Evolutionary conservation across 129 eudicot genomes (phyloP).

Genomic region (Flaveria bidentis): DNA sequence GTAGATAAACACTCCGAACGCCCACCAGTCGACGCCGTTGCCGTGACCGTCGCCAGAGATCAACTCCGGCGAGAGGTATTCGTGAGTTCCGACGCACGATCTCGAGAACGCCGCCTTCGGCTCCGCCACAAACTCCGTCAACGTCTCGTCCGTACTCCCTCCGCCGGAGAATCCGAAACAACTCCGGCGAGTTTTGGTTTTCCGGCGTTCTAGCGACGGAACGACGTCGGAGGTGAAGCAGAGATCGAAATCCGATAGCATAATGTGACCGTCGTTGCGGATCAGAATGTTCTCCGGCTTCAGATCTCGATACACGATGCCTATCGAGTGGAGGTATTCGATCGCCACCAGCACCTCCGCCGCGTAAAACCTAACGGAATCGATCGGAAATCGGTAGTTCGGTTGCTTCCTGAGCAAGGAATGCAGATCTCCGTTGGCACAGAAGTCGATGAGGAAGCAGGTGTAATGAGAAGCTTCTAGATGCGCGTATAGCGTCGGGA

Average conservation of each 20-base stretch:
- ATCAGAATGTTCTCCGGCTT: slow-evolving; percentile 89
- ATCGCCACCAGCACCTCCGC: slow-evolving; percentile 74
- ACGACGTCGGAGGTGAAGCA: slow-evolving; percentile 68
- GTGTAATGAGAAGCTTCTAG: slow-evolving; percentile 83
- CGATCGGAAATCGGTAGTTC: slow-evolving; percentile 50
- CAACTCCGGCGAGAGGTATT: slow-evolving; percentile 87
- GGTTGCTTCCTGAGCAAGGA: slow-evolving; percentile 84
- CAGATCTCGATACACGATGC: slow-evolving; percentile 83
- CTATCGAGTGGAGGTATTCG: slow-evolving; percentile 76
- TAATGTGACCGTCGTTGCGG: slow-evolving; percentile 85
- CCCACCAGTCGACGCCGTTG: slow-evolving; percentile 98
- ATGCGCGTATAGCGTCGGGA: slow-evolving; percentile 91
- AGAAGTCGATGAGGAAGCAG: slow-evolving; percentile 76
- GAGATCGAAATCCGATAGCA: slow-evolving; percentile 90
- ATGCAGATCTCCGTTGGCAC: slow-evolving; percentile 84
- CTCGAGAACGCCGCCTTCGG: slow-evolving; percentile 83
- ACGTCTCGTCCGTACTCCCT: slow-evolving; percentile 10
- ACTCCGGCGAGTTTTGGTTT: neutral
- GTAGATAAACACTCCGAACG: slow-evolving; percentile 81
- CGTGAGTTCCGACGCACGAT: slow-evolving; percentile 95
- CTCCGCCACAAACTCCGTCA: slow-evolving; percentile 79
- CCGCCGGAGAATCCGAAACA: slow-evolving; percentile 24
- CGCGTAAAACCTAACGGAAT: slow-evolving; percentile 66
- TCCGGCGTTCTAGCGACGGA: slow-evolving; percentile 45
- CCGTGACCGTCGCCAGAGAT: slow-evolving; percentile 82